phyloP scores from a whole-genome alignment of 768 basidiomycete species.

The Dacryopinax spathularia region DNA sequence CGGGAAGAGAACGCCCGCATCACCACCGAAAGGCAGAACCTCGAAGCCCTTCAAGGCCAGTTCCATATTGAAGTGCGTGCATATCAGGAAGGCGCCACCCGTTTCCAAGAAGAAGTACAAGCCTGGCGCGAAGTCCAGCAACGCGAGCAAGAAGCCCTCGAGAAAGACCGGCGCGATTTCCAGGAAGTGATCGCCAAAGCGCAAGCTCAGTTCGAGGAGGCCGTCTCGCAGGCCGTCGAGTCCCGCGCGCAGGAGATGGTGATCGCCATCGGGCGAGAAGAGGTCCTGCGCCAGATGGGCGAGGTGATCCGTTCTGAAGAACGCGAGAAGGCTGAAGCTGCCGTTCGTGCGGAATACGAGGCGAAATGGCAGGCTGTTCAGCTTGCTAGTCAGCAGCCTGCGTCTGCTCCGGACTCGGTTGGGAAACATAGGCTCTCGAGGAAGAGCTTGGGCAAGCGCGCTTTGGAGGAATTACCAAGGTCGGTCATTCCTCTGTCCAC shows the following conservation, averaged over 20 bases:
- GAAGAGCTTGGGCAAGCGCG: not conserved
- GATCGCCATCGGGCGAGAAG: not conserved
- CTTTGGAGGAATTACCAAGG: not conserved
- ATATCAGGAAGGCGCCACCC: not conserved
- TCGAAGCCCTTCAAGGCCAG: not conserved
- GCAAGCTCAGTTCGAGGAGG: not conserved
- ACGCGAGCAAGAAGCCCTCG: not conserved
- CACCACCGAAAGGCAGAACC: not conserved
- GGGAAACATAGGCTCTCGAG: not conserved
- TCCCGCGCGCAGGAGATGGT: not conserved
- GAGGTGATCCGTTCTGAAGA: not conserved
- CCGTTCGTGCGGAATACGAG: not conserved
- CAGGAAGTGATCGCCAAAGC: not conserved
- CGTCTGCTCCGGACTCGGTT: not conserved
- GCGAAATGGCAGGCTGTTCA: not conserved
- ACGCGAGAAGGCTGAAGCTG: not conserved
- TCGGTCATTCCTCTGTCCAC: not conserved
- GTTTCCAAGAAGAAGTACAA: not conserved
- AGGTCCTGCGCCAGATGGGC: constrained; percentile 1
- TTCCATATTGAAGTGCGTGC: not conserved
- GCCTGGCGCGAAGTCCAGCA: not conserved
- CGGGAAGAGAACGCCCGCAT: constrained; percentile 34
- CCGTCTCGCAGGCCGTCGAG: constrained; percentile 1
- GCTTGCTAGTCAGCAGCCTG: not conserved
- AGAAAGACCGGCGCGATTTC: not conserved